Evolutionary conservation across 495 filamentous ascomycete species (phyloP).

Genomic region (Hyaloscypha hepaticicola): DNA sequence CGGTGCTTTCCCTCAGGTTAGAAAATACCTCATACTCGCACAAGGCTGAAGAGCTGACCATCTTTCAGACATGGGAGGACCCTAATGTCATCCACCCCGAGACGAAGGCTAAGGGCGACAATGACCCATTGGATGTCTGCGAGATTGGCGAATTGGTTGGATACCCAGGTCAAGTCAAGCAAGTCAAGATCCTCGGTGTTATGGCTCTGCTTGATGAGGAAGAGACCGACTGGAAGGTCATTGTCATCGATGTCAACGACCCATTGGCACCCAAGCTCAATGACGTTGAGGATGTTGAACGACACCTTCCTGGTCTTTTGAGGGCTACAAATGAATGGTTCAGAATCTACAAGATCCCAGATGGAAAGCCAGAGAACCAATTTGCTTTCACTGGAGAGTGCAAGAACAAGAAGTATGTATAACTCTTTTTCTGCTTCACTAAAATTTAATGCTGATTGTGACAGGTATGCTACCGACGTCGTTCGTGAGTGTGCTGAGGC

Average conservation of each 20-base stretch:
- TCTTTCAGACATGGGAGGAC: constrained; percentile 92
- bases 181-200: constrained; percentile 98
- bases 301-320: constrained; percentile 94
- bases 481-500: constrained; percentile 94
- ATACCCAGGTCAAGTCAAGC: constrained; percentile 94
- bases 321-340: constrained; percentile 99
- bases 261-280: constrained; percentile 94
- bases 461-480: constrained; percentile 87
- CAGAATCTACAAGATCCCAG: constrained; percentile 99
- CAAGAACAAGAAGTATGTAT: constrained; percentile 97
- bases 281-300: constrained; percentile 98
- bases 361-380: constrained; percentile 99
- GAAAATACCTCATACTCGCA: background rate
- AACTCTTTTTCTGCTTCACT: background rate
- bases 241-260: constrained; percentile 98
- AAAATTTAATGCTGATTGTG: constrained; percentile 23
- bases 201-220: constrained; percentile 99
- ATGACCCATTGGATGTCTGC: constrained; percentile 98
- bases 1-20: constrained; percentile 94
- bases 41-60: constrained; percentile 24
- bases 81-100: constrained; percentile 93
- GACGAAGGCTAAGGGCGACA: constrained; percentile 99
- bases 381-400: constrained; percentile 99
- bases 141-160: constrained; percentile 98
- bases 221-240: constrained; percentile 99